phyloP scores from a whole-genome alignment of 2,329 filamentous ascomycete genomes.

The Fusarium agapanthi region DNA sequence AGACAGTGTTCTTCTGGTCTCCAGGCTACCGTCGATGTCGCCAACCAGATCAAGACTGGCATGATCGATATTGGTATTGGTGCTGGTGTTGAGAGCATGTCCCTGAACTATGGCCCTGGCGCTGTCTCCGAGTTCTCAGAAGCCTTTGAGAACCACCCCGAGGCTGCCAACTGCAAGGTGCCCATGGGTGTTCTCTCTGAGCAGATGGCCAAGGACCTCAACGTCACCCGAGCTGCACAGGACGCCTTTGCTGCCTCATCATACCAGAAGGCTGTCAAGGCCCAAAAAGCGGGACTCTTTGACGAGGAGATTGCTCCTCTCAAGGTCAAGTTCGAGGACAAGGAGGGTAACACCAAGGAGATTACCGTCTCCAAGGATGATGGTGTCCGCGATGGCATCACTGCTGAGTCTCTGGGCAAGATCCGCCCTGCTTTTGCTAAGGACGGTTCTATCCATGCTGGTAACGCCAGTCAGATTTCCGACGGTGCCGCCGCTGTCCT shows the following conservation, averaged over 20 bases:
- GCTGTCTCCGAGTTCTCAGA: constrained; percentile 95
- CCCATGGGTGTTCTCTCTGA: constrained; percentile 95
- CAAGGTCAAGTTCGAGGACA: constrained; percentile 87
- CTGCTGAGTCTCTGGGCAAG: constrained; percentile 87
- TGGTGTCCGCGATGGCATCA: constrained; percentile 85
- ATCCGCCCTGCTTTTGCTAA: constrained; percentile 91
- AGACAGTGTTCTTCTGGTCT: constrained; percentile 93
- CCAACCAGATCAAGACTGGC: constrained; percentile 87
- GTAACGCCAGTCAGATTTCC: constrained; percentile 94
- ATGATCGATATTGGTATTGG: constrained; percentile 97
- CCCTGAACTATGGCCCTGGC: constrained; percentile 84
- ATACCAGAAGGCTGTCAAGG: constrained; percentile 88
- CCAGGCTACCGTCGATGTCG: constrained; percentile 92
- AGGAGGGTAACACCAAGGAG: constrained; percentile 84
- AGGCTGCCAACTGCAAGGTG: constrained; percentile 95
- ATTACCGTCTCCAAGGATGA: constrained; percentile 88
- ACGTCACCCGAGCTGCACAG: constrained; percentile 76
- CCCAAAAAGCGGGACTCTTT: constrained; percentile 90
- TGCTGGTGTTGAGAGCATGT: constrained; percentile 97
- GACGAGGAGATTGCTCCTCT: constrained; percentile 90
- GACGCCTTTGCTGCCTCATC: constrained; percentile 94
- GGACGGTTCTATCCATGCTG: constrained; percentile 92
- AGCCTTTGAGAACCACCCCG: constrained; percentile 79
- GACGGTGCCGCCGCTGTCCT: constrained; percentile 95
- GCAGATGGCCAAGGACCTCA: constrained; percentile 89